Conservation (phyloP, 1,139 yeast genomes). For the Meyerozyma sp. region DNA sequence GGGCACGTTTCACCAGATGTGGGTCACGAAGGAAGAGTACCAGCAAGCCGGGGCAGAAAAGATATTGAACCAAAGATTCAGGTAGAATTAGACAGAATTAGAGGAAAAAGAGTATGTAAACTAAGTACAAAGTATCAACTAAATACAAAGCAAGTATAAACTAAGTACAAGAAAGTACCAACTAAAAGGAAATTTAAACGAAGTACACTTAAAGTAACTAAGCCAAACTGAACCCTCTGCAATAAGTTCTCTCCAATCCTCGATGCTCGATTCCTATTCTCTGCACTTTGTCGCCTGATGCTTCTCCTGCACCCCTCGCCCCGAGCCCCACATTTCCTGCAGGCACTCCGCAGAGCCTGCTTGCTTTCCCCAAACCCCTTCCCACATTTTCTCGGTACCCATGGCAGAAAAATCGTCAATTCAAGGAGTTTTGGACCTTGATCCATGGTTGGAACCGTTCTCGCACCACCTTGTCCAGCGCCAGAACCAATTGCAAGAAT, state of each 20-base stretch:
- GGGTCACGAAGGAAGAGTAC: slow-evolving; percentile 91
- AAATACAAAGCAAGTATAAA: too few species aligned
- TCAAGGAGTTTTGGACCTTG: slow-evolving; percentile 60
- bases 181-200: too few species aligned
- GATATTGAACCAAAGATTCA: slow-evolving; percentile 67
- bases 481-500: slow-evolving; percentile 47
- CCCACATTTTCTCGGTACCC: background rate
- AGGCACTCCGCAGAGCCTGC: background rate
- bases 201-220: too few species aligned
- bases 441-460: slow-evolving; percentile 86
- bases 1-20: slow-evolving; percentile 94
- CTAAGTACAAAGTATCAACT: background rate
- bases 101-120: background rate
- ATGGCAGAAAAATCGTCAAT: slow-evolving; percentile 14
- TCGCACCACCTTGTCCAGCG: slow-evolving; percentile 45
- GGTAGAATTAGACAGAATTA: slow-evolving; percentile 17
- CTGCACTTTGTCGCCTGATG: background rate
- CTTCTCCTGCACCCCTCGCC: background rate
- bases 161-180: too few species aligned
- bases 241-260: too few species aligned
- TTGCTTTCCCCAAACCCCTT: background rate
- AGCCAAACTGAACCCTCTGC: too few species aligned
- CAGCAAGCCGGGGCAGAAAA: slow-evolving; percentile 89
- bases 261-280: too few species aligned
- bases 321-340: background rate